phyloP scores from a whole-genome alignment of 352 stramenopile genomes.

The Phytopythium montanum region DNA sequence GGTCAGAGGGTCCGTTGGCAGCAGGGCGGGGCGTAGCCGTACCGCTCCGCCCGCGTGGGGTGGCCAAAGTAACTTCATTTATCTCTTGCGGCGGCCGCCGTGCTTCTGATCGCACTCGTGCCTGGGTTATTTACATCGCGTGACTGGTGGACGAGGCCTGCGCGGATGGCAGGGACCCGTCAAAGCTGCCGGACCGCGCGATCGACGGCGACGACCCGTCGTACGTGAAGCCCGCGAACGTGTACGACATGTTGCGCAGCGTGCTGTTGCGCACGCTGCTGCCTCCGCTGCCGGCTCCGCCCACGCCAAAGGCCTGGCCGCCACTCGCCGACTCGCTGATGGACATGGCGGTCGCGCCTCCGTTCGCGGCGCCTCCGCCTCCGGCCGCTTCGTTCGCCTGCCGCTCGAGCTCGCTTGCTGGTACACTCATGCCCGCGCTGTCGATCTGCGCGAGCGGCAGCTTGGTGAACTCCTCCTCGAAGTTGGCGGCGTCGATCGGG shows the following conservation, averaged over 20 bases:
- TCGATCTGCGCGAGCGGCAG: constrained; percentile 66
- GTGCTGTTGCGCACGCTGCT: constrained; percentile 52
- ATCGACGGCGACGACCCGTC: constrained; percentile 52
- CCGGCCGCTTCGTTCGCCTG: constrained; percentile 14
- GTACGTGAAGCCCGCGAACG: constrained; percentile 82
- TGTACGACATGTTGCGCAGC: constrained; percentile 82
- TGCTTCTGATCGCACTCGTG: not conserved
- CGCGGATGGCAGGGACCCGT: constrained; percentile 5
- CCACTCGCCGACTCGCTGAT: not conserved
- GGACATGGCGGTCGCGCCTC: constrained; percentile 16
- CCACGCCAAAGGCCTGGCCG: constrained; percentile 6
- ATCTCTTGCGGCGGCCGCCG: not conserved
- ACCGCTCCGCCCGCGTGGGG: not conserved
- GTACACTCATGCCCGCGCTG: constrained; percentile 60
- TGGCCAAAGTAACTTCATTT: constrained; percentile 3
- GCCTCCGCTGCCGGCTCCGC: constrained; percentile 29
- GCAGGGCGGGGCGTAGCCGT: not conserved
- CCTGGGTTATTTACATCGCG: not conserved
- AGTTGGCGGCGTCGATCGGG: constrained; percentile 79
- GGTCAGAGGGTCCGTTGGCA: not conserved
- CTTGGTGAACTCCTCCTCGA: constrained; percentile 84
- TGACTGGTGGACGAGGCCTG: not conserved
- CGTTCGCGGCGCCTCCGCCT: constrained; percentile 1
- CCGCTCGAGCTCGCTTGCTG: constrained; percentile 29
- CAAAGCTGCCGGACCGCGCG: constrained; percentile 30